Percentiles rank a stretch among this genome's conserved stretches.
Evolutionary conservation across 306 rosid genomes (phyloP).

Genomic region (Cucurbita ficifolia): DNA sequence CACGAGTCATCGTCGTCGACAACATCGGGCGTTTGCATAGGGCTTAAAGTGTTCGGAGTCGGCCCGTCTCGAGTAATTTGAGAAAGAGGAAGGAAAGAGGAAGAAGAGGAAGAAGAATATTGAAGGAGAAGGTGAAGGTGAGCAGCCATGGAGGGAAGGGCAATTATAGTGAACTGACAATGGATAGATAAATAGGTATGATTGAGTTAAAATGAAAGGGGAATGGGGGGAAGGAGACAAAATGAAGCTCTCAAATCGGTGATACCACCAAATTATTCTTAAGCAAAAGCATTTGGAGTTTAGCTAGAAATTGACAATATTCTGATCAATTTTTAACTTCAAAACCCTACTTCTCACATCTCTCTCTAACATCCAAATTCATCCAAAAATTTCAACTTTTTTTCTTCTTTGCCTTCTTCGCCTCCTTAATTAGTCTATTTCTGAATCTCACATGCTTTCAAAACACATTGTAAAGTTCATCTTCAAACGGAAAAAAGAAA

Average conservation of each 20-base stretch:
- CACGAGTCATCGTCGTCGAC: conserved; percentile 70
- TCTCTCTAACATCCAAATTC: background rate
- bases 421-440: background rate
- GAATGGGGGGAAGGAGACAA: conserved; percentile 31
- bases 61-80: background rate
- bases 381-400: background rate
- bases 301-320: background rate
- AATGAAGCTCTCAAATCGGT: conserved; percentile 45
- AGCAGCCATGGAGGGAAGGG: conserved; percentile 40
- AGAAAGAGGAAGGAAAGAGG: background rate
- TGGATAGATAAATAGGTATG: conserved; percentile 28
- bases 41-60: background rate
- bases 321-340: background rate
- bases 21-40: conserved; percentile 38
- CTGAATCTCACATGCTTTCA: background rate
- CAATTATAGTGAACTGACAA: conserved; percentile 24
- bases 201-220: background rate
- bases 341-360: background rate
- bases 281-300: background rate
- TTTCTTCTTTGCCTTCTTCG: background rate
- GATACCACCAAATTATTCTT: conserved; percentile 39
- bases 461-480: background rate
- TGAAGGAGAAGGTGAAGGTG: conserved; percentile 63
- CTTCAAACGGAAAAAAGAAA: background rate
- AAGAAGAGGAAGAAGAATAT: background rate